Evolutionary conservation across 768 basidiomycete species (phyloP), one percentile per base, ranked within the genome.

Genomic region (Russula dissimulans): DNA sequence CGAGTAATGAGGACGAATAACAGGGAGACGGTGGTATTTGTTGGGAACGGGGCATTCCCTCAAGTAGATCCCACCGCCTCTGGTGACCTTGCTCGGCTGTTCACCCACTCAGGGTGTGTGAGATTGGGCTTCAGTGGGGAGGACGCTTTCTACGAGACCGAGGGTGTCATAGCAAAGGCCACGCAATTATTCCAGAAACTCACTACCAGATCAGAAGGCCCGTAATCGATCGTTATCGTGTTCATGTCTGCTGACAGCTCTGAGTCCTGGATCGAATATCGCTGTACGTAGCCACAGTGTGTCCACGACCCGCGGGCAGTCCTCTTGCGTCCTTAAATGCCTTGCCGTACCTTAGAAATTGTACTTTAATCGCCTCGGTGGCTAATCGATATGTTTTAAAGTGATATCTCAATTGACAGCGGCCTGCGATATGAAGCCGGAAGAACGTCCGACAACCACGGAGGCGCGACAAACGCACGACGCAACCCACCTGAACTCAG

Each of bases 401-500:
- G 50, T 60, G 59, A 46, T 54, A 51, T 61, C 43, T 17, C 43
- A 42, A 32, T 51, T 44, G 54, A 53, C 49, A 45, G 45, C 54
- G 47, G 44, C 17, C 49, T 46, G 12, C 29, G 47, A 10, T 8
- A 26, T 48, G 42, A 63, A 63, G 62, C 54, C 54, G 62, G 50
- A 39, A 56, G 59, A 46, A 62, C 45, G 38, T 64, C 62, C 62
- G 62, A 61, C 59, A n/a, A 64, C 54, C 54, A 53, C 62, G 62
- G 62, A 64, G 60, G 50, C 26, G 60, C 62, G 50, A 62, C 62
- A 46, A 63, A 63, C 49, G 36, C 49, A 29, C 52, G 14, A 49
- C 52, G 29, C 29, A 42, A 32, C 29, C 14, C 46, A 54, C n/a
- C 45, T 49, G 53, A 43, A 60, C 53, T 46, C 53, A 46, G 53